Percentiles rank a stretch among this genome's conserved stretches.
Evolutionary conservation across 164 flowering plant species (phyloP).

Genomic region (Aristolochia californica): DNA sequence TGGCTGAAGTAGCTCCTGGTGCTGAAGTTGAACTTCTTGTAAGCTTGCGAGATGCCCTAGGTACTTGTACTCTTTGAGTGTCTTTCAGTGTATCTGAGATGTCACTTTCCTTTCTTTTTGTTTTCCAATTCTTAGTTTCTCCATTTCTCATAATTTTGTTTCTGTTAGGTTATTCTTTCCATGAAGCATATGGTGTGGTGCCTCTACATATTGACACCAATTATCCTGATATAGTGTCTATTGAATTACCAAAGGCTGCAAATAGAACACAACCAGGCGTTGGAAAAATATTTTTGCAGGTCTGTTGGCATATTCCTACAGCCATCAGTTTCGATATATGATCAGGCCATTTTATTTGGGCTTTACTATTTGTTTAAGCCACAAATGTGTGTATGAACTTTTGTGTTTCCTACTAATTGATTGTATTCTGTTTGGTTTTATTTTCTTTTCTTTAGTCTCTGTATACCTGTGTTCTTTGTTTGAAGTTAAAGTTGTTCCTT

Average conservation of each 20-base stretch:
- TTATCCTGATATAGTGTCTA: constrained; percentile 46
- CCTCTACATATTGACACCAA: constrained; percentile 47
- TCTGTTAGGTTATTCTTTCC: constrained; percentile 57
- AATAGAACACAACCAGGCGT: constrained; percentile 16
- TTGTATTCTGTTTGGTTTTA: too few relatives aligned
- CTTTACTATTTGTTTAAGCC: too few relatives aligned
- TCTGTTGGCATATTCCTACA: constrained; percentile 10
- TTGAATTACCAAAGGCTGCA: constrained; percentile 11
- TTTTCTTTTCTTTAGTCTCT: too few relatives aligned
- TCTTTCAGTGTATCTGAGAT: constrained; percentile 2
- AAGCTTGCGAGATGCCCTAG: constrained; percentile 51
- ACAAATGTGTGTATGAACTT: too few relatives aligned
- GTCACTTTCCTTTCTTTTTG: background rate
- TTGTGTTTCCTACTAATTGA: too few relatives aligned
- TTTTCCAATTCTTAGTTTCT: constrained; percentile 4
- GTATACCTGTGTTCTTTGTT: too few relatives aligned
- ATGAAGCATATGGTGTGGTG: constrained; percentile 56
- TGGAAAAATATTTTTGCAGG: constrained; percentile 51
- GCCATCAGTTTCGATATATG: too few relatives aligned
- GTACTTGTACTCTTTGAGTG: too few relatives aligned
- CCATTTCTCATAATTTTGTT: constrained; percentile 4
- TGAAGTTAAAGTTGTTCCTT: too few relatives aligned
- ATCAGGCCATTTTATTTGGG: too few relatives aligned
- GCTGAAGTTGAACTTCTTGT: constrained; percentile 46
- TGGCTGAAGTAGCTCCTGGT: constrained; percentile 55